Percentiles rank a stretch among this genome's conserved stretches.
Conservation (phyloP, 2,329 filamentous ascomycete species). For the Chrysosphaeria jannelii region DNA sequence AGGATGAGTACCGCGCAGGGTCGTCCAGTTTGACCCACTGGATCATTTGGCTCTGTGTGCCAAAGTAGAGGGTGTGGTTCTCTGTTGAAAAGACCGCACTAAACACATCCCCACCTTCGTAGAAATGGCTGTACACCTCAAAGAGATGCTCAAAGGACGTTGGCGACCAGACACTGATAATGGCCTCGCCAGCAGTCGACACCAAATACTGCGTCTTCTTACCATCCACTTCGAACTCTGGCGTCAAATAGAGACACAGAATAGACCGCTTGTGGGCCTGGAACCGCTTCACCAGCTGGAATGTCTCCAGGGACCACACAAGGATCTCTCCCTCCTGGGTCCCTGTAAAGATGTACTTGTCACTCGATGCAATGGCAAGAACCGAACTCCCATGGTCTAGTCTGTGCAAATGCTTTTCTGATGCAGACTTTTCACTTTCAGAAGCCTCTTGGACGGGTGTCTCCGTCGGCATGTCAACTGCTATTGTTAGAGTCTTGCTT, state of each 20-base stretch:
- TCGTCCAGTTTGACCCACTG: constrained; percentile 67
- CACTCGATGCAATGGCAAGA: constrained; percentile 53
- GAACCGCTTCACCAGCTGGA: constrained; percentile 46
- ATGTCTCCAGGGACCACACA: constrained; percentile 71
- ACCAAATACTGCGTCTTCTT: constrained; percentile 35
- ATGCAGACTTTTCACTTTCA: no score
- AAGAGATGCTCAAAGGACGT: constrained; percentile 45
- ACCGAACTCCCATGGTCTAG: constrained; percentile 53
- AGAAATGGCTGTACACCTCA: constrained; percentile 74
- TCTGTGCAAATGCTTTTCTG: constrained; percentile 37
- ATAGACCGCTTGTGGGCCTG: constrained; percentile 82
- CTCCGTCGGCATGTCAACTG: no score
- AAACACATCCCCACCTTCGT: constrained; percentile 88
- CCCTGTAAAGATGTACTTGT: constrained; percentile 63
- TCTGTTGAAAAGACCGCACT: constrained; percentile 67
- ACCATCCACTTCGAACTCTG: constrained; percentile 21
- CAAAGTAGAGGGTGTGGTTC: constrained; percentile 61
- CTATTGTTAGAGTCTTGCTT: no score
- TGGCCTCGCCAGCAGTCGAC: constrained; percentile 75
- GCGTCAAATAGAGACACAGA: constrained; percentile 57
- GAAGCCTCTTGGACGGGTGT: no score
- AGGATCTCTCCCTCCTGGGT: constrained; percentile 84
- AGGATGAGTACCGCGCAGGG: constrained; percentile 23
- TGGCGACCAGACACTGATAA: constrained; percentile 83
- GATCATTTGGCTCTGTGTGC: constrained; percentile 79